Base-by-base conservation (phyloP, 768 basidiomycete genomes). In the Pleurotus pulmonarius region DNA sequence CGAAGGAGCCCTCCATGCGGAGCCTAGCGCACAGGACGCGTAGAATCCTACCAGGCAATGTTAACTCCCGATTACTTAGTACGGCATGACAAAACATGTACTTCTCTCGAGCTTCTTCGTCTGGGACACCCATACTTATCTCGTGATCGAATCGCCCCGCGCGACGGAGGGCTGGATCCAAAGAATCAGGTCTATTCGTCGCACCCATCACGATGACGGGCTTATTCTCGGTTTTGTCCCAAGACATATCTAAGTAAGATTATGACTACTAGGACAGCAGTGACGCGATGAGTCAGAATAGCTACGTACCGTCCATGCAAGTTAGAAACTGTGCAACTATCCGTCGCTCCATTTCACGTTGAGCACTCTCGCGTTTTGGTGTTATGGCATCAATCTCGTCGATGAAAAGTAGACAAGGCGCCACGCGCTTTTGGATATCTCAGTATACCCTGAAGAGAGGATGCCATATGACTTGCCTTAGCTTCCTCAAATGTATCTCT, bases 331-430 rank as follows among this genome's bases (percentile, higher is more conserved):
- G 97, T 0, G 96, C 96, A 8, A 99, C 96, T 49, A 99, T 98
- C 11, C 97, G 82, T 45, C 95, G 75, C 65, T 98, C 97, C 97
- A 98, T 98, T 73, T 98, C 97, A 56, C 96, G 79, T 65, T 99
- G 97, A 0, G 97, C 96, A 63, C 91, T 98, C 72, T 99, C 97
- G 58, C 97, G 78, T 73, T 98, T 99, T 0, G 94, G 94, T 0
- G 95, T 98, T 59, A 99, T 95, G 5, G 95, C 93, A 65, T 98
- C 95, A 16, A 98, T 97, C 68, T 98, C 97, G 68, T 99, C 96
- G 44, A 99, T 92, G 73, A 98, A 98, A 7, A 99, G 71, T 1
- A 99, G 75, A 64, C 94, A 97, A 0, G 95, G 97, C 0, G 97
- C 94, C 5, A 90, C 79, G 58, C 88, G 84, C 92, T 95, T 62